A percentile compares a stretch with the other conserved stretches of the same genome.
phyloP scores from a whole-genome alignment of 805 yeast genomes.

The Kockiozyma suomiensis region DNA sequence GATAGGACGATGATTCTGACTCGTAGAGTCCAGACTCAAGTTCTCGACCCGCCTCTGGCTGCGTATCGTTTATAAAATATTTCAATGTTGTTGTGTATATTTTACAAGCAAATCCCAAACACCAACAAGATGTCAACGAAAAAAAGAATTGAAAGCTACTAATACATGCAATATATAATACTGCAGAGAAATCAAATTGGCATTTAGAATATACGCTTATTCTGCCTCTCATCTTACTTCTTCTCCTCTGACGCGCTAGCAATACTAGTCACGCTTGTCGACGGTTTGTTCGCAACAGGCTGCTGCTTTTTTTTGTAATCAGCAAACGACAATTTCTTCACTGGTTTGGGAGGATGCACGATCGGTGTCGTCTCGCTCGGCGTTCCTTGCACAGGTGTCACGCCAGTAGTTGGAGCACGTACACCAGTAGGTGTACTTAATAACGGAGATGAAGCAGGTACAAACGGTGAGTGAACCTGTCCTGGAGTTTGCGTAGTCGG shows the following conservation, averaged over 20 bases:
- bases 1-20: neutral
- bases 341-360: constrained; percentile 32
- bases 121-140: neutral
- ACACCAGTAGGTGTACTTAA: neutral
- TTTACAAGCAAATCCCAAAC: constrained; percentile 1
- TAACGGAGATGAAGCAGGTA: neutral
- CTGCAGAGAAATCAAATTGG: neutral
- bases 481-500: neutral
- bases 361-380: neutral
- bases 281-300: constrained; percentile 10
- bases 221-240: constrained; percentile 4
- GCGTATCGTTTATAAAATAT: neutral
- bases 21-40: constrained; percentile 3
- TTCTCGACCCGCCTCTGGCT: neutral
- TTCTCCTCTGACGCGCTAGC: constrained; percentile 3
- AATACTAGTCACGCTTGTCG: neutral
- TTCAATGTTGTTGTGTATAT: too few species aligned
- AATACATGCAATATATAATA: neutral
- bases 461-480: constrained; percentile 5
- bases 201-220: neutral
- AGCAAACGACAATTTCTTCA: constrained; percentile 37
- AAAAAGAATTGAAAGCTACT: neutral
- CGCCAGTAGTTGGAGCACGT: constrained; percentile 2
- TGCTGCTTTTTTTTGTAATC: constrained; percentile 36
- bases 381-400: neutral